Evolutionary conservation across 106 monocot species (phyloP), one percentile per base, ranked within the genome.

Genomic region (Alisma plantagoaquatica): DNA sequence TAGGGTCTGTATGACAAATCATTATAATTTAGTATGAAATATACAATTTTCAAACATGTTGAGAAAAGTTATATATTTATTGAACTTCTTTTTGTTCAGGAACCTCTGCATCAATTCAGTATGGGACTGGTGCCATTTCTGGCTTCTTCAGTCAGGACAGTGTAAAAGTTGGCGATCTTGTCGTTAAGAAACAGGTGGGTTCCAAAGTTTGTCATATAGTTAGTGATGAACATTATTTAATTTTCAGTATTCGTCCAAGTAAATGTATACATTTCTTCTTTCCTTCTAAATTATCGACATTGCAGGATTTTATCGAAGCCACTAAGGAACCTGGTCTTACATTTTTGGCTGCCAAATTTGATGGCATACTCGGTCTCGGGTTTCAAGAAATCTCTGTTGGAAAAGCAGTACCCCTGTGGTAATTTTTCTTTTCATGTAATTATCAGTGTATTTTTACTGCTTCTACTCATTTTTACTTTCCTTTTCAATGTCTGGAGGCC

Each of bases 61-160:
- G 6, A 38, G 9, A 51, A 26, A 51, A 51, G 0, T 27, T 9
- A 23, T 1, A n/a, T 10, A 27, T 27, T 51, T 5, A 18, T 51
- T 23, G 11, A 10, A 4, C 12, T 42, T 43, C 33, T n/a, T 29
- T 51, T 49, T 63, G 31, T 53, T 22, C 68, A 92, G 92, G 92
- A 11, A 76, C 73, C 56, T 60, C 92, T 69, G 92, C 92, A 42
- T 76, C 53, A 16, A 92, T 92, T 63, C 92, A 76, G 18, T 92
- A 86, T 60, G 92, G 86, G 19, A 82, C 86, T 28, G 92, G 92
- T 54, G 27, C 79, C 38, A 74, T 92, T 33, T 52, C 86, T 41
- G 92, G 92, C 43, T 79, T 76, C 69, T 79, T 80, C 54, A 92
- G 92, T 49, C 58, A 77, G 61, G 86, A 92, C 58, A 38, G 77